Percentiles rank a stretch among this genome's conserved stretches.
These are phyloP conservation scores for Leccinum rimulosum DNA, from an alignment of 768 basidiomycete species.

Conservation along the genomic window DNA sequence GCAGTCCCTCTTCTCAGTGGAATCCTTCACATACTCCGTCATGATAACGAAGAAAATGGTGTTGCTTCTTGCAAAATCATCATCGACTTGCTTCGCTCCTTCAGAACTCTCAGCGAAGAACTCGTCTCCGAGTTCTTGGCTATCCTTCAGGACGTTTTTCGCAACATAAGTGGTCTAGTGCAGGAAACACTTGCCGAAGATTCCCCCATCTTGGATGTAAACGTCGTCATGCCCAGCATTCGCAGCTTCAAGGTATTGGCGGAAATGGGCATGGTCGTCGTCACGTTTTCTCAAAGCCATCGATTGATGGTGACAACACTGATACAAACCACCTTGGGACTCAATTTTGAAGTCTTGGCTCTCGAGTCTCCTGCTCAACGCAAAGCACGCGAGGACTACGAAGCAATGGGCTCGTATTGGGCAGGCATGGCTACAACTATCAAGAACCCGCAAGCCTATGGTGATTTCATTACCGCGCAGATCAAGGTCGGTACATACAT, in stretches of 20 bases:
- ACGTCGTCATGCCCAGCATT: conserved; percentile 62
- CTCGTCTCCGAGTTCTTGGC: conserved; percentile 75
- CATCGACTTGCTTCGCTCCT: conserved; percentile 82
- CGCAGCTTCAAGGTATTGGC: conserved; percentile 92
- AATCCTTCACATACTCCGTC: conserved; percentile 78
- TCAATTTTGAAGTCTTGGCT: conserved; percentile 77
- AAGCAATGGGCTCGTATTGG: conserved; percentile 82
- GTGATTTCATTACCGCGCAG: conserved; percentile 83
- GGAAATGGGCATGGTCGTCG: conserved; percentile 91
- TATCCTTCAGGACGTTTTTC: conserved; percentile 75
- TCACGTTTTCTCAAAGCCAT: conserved; percentile 85
- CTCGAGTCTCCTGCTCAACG: conserved; percentile 81
- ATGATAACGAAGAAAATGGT: conserved; percentile 97
- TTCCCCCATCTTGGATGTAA: conserved; percentile 53
- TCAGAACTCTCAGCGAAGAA: conserved; percentile 69
- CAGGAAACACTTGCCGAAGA: conserved; percentile 71
- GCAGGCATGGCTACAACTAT: conserved; percentile 78
- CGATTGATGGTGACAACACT: conserved; percentile 60
- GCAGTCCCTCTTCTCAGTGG: conserved; percentile 67
- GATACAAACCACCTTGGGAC: conserved; percentile 66
- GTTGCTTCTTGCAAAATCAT: conserved; percentile 86
- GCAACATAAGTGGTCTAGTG: conserved; percentile 70
- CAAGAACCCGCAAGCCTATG: conserved; percentile 68
- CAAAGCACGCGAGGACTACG: conserved; percentile 70
- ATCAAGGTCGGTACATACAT: conserved; percentile 62